These are phyloP conservation scores for Eutrema salsugineum DNA, from an alignment of 441 rosid genomes.

Conservation along the genomic window DNA sequence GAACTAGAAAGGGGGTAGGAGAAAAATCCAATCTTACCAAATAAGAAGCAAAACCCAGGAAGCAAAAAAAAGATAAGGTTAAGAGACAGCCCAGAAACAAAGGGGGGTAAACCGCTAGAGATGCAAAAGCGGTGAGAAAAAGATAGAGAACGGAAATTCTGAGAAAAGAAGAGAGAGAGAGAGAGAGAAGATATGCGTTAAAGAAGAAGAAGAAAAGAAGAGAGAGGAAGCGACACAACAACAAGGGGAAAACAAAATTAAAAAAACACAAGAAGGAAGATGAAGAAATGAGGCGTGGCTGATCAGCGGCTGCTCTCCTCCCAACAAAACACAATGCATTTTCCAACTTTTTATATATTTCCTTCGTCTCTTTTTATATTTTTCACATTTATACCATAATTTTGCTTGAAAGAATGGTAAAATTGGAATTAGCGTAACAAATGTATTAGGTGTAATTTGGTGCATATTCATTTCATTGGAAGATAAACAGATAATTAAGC, in stretches of 20 bases:
- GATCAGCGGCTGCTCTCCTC: constrained; percentile 14
- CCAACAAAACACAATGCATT: not conserved
- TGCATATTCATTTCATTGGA: no score
- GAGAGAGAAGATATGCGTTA: constrained; percentile 21
- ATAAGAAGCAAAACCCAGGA: constrained; percentile 27
- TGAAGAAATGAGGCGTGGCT: constrained; percentile 22
- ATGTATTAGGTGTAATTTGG: no score
- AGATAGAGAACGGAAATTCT: not conserved
- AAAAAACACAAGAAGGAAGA: not conserved
- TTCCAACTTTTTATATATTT: not conserved
- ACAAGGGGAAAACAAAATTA: not conserved
- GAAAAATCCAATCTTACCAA: constrained; percentile 14
- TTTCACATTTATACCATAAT: not conserved
- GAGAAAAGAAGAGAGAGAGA: not conserved
- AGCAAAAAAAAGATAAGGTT: constrained; percentile 23
- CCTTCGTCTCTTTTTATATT: not conserved
- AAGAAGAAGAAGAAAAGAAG: constrained; percentile 4
- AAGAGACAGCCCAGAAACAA: not conserved
- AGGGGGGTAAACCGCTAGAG: not conserved
- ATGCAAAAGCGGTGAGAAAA: constrained; percentile 22
- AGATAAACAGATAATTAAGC: no score
- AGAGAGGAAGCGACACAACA: constrained; percentile 5
- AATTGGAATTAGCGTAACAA: no score
- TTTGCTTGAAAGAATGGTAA: no score
- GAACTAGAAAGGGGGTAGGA: not conserved